These are phyloP conservation scores for Tilletia horrida DNA, from an alignment of 1,284 basidiomycete species.

Conservation along the genomic window DNA sequence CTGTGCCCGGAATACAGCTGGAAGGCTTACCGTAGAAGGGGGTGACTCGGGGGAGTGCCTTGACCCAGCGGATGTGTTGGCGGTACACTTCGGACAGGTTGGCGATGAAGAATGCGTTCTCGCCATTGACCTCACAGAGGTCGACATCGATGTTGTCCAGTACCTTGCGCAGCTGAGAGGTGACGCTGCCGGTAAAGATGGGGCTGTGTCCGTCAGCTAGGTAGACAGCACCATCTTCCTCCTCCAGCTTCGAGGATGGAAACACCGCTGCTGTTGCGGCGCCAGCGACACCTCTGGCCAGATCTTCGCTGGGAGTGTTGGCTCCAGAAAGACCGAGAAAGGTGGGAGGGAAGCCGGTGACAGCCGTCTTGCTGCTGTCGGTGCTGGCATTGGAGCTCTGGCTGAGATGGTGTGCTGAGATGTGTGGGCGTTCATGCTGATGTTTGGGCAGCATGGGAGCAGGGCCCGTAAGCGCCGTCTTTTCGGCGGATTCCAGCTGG, in stretches of 20 bases:
- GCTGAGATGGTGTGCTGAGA: not conserved
- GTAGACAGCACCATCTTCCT: constrained; percentile 7
- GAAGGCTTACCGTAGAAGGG: constrained; percentile 66
- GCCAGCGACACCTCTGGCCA: not conserved
- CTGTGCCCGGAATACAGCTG: constrained; percentile 14
- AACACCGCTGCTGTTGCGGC: not conserved
- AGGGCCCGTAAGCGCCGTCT: constrained; percentile 3
- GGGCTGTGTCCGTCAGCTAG: constrained; percentile 15
- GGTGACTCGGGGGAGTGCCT: constrained; percentile 70
- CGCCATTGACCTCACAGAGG: constrained; percentile 65
- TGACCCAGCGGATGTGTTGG: constrained; percentile 81
- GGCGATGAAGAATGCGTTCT: constrained; percentile 92
- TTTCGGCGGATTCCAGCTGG: not conserved
- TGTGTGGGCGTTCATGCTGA: not conserved
- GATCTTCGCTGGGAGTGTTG: constrained; percentile 18
- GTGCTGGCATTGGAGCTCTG: not conserved
- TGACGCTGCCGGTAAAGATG: constrained; percentile 43
- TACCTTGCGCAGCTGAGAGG: constrained; percentile 39
- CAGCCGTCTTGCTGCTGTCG: not conserved
- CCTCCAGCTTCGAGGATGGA: not conserved
- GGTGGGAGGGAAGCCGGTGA: not conserved
- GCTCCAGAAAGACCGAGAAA: constrained; percentile 8
- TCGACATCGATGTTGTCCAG: constrained; percentile 54
- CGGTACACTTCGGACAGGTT: constrained; percentile 84
- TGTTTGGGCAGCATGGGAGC: not conserved